phyloP scores from a whole-genome alignment of 106 monocot species.

The Allium fistulosum region DNA sequence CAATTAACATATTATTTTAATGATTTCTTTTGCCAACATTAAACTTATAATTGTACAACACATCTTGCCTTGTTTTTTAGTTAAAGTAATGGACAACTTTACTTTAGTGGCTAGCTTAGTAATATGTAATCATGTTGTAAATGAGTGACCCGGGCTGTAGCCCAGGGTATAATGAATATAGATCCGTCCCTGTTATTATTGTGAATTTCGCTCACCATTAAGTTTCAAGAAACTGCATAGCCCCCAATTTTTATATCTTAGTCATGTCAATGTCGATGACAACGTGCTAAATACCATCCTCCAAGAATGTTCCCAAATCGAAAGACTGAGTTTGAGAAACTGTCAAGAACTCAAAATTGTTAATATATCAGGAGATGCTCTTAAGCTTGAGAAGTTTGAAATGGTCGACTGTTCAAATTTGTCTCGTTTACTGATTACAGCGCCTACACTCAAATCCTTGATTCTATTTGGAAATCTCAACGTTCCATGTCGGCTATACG shows the following conservation, averaged over 20 bases:
- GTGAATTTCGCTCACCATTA: not conserved
- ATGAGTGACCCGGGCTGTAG: no score
- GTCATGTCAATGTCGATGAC: not conserved
- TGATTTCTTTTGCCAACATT: no score
- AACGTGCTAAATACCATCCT: not conserved
- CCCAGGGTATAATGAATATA: no score
- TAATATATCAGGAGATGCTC: not conserved
- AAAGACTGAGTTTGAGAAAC: not conserved
- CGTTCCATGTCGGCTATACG: slow-evolving; percentile 18
- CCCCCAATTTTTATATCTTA: slow-evolving; percentile 1
- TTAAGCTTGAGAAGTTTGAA: not conserved
- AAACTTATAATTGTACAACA: no score
- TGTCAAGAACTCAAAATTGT: not conserved
- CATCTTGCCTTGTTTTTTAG: no score
- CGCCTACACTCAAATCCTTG: slow-evolving; percentile 28
- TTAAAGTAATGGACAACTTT: no score
- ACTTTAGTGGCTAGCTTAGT: no score
- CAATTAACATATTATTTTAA: no score
- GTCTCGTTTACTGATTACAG: not conserved
- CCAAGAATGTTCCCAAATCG: not conserved
- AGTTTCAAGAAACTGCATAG: not conserved
- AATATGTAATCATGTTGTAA: no score
- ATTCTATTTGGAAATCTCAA: slow-evolving; percentile 7
- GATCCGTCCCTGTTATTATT: no score
- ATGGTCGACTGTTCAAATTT: not conserved